Conservation (phyloP, 495 filamentous ascomycete species). For the Hypoxylon cercidicola region DNA sequence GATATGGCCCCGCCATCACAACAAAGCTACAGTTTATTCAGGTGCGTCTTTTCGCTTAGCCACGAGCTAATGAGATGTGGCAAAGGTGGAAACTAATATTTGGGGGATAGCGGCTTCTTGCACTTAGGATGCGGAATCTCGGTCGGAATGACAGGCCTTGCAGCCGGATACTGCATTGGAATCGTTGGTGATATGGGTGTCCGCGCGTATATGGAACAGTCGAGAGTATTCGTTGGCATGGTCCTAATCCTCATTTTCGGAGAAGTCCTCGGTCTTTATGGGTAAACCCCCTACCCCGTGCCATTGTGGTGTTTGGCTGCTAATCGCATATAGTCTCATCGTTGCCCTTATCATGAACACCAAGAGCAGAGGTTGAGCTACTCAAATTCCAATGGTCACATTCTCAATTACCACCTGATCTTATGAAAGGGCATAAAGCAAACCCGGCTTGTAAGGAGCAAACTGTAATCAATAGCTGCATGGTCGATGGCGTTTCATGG, state of each 20-base stretch:
- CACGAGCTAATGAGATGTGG: not conserved
- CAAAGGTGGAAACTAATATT: conserved; percentile 36
- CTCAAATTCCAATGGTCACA: conserved; percentile 1
- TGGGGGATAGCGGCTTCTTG: conserved; percentile 76
- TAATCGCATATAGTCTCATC: conserved; percentile 51
- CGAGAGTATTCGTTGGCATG: conserved; percentile 96
- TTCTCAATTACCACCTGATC: conserved; percentile 9
- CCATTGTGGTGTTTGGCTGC: not conserved
- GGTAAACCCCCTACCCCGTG: conserved; percentile 64
- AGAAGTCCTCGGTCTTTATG: conserved; percentile 96
- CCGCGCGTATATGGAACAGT: conserved; percentile 94
- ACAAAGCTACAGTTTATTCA: conserved; percentile 80
- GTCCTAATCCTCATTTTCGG: conserved; percentile 98
- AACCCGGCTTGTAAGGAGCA: conserved; percentile 25
- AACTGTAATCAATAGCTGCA: conserved; percentile 47
- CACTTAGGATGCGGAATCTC: conserved; percentile 91
- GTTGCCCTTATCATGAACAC: conserved; percentile 64
- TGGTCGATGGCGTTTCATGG: conserved; percentile 44
- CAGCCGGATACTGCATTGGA: conserved; percentile 97
- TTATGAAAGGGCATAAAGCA: conserved; percentile 20
- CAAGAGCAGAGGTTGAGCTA: conserved; percentile 62
- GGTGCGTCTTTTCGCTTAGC: conserved; percentile 59
- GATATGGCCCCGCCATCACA: conserved; percentile 75
- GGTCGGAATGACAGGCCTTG: conserved; percentile 89
- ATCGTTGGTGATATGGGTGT: conserved; percentile 95